phyloP scores from a whole-genome alignment of 257 asterid genomes.

The Linaria vulgaris region DNA sequence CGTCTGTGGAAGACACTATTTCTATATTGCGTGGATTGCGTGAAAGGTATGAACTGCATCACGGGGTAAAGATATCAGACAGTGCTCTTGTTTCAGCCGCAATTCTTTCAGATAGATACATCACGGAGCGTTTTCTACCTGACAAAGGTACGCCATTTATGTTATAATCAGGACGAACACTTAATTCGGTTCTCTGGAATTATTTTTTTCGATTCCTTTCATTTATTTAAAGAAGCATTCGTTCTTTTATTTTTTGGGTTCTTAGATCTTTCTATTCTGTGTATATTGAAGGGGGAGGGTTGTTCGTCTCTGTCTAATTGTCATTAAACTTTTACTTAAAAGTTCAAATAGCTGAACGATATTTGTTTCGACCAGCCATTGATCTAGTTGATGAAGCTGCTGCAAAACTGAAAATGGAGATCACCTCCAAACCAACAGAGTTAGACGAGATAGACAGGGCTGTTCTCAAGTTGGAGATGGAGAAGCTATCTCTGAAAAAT shows the following conservation, averaged over 20 bases:
- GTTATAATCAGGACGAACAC: background rate
- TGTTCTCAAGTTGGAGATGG: constrained; percentile 90
- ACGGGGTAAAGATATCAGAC: constrained; percentile 90
- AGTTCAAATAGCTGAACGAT: background rate
- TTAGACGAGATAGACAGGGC: constrained; percentile 83
- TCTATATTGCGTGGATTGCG: constrained; percentile 94
- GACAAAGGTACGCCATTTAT: constrained; percentile 65
- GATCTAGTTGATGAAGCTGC: constrained; percentile 99
- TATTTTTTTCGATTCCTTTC: background rate
- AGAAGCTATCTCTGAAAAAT: constrained; percentile 77
- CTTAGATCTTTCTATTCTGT: background rate
- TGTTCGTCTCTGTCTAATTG: too few species aligned
- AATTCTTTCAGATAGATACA: constrained; percentile 77
- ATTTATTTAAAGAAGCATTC: background rate
- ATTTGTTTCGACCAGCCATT: constrained; percentile 58
- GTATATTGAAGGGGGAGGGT: background rate
- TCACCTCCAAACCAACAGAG: constrained; percentile 88
- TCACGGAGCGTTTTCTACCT: constrained; percentile 88
- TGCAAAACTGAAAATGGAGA: constrained; percentile 93
- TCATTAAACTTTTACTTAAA: background rate
- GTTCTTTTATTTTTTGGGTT: background rate
- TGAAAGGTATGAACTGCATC: constrained; percentile 91
- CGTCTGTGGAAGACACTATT: constrained; percentile 87
- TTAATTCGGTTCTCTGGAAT: background rate
- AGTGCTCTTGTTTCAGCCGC: constrained; percentile 93